These are phyloP conservation scores for Pseudogymnoascus sp. DNA, from an alignment of 2,329 filamentous ascomycete species.

Conservation along the genomic window DNA sequence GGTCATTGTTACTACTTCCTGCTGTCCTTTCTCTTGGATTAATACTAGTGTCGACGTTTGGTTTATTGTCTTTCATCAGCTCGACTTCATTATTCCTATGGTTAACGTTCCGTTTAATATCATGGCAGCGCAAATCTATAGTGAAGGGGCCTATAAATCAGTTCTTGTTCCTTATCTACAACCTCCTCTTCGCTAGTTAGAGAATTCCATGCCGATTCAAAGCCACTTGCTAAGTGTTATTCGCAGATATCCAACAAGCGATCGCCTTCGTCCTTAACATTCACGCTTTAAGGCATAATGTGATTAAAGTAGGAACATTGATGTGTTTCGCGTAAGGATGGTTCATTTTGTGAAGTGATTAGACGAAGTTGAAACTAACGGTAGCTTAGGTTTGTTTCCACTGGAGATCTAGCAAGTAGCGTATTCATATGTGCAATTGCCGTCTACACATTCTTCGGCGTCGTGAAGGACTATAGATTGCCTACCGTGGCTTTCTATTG, in stretches of 20 bases:
- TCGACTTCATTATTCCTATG: conserved; percentile 34
- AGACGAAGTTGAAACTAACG: conserved; percentile 4
- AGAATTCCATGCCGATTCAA: neutral
- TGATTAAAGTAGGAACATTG: conserved; percentile 42
- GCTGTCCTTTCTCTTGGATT: conserved; percentile 30
- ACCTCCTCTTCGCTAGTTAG: conserved; percentile 49
- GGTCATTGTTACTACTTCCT: conserved; percentile 22
- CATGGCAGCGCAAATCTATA: conserved; percentile 17
- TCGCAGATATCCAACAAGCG: conserved; percentile 55
- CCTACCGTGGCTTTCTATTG: conserved; percentile 42
- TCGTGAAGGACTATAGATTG: conserved; percentile 47
- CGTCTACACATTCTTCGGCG: conserved; percentile 55
- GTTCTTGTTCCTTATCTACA: conserved; percentile 61
- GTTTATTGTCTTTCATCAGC: conserved; percentile 38
- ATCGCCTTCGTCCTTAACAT: conserved; percentile 55
- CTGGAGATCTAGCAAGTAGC: conserved; percentile 43
- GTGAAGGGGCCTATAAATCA: conserved; percentile 43
- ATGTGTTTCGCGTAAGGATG: conserved; percentile 59
- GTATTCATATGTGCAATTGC: conserved; percentile 60
- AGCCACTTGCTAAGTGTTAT: neutral
- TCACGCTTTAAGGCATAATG: conserved; percentile 46
- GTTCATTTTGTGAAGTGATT: conserved; percentile 35
- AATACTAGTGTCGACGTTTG: conserved; percentile 36
- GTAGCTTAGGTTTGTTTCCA: neutral
- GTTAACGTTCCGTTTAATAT: conserved; percentile 31